A percentile compares a stretch with the other conserved stretches of the same genome.
Evolutionary conservation across 495 filamentous ascomycete species (phyloP).

Genomic region (Penicillium alfredii): DNA sequence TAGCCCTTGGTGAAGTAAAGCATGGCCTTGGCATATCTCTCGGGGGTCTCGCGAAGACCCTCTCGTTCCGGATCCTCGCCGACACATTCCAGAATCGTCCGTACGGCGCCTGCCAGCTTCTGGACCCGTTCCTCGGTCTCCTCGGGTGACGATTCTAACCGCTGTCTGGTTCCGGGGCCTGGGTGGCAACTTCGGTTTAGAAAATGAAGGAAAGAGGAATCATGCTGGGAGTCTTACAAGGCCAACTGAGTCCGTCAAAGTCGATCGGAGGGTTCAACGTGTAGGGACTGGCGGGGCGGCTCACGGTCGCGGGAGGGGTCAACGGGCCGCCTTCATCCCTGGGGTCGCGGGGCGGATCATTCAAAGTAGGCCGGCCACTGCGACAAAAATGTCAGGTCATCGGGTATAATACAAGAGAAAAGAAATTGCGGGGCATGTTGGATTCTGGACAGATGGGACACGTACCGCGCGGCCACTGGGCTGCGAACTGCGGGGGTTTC

Average conservation of each 20-base stretch:
- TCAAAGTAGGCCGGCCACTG: slow-evolving; percentile 35
- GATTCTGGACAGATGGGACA: no score
- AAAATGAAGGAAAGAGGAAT: background rate
- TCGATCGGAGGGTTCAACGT: slow-evolving; percentile 61
- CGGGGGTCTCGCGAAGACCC: slow-evolving; percentile 79
- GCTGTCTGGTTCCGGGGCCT: slow-evolving; percentile 74
- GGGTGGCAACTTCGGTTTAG: slow-evolving; percentile 4
- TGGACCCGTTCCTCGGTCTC: slow-evolving; percentile 64
- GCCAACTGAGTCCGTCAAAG: slow-evolving; percentile 68
- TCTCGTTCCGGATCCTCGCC: slow-evolving; percentile 93
- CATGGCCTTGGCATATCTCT: slow-evolving; percentile 93
- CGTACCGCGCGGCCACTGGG: slow-evolving; percentile 28
- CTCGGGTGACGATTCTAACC: slow-evolving; percentile 71
- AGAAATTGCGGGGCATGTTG: background rate
- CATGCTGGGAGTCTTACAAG: slow-evolving; percentile 42
- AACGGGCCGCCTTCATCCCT: slow-evolving; percentile 57
- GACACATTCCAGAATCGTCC: slow-evolving; percentile 89
- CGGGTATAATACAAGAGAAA: slow-evolving; percentile 10
- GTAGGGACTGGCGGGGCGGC: slow-evolving; percentile 53
- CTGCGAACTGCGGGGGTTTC: slow-evolving; percentile 13
- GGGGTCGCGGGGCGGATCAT: slow-evolving; percentile 66
- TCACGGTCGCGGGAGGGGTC: slow-evolving; percentile 43
- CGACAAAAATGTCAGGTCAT: no score
- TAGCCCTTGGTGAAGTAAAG: slow-evolving; percentile 99
- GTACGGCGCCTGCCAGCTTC: slow-evolving; percentile 78